These are phyloP conservation scores for Podaxis mareebaensis DNA, from an alignment of 768 basidiomycete genomes.

Conservation along the genomic window DNA sequence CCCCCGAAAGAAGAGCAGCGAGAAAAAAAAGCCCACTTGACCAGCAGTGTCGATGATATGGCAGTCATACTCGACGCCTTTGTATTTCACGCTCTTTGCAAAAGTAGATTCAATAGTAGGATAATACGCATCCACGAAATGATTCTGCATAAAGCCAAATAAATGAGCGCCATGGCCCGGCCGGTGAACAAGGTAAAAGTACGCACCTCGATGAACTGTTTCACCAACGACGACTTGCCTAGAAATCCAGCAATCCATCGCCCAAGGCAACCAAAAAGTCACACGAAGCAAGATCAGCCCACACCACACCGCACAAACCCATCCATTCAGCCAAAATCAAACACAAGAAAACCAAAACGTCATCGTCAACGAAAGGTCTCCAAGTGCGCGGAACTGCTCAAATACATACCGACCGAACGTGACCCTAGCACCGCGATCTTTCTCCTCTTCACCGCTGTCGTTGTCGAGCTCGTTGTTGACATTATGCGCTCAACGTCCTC, in stretches of 20 bases:
- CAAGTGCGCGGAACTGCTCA: background rate
- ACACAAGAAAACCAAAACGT: background rate
- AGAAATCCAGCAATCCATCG: conserved; percentile 15
- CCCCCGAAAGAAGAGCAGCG: background rate
- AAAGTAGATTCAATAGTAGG: conserved; percentile 93
- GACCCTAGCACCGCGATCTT: conserved; percentile 91
- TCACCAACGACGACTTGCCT: conserved; percentile 96
- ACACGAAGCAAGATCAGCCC: background rate
- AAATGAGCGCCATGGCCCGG: background rate
- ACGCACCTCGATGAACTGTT: conserved; percentile 84
- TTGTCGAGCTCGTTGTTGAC: conserved; percentile 7
- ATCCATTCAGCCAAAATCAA: background rate
- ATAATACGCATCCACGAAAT: conserved; percentile 91
- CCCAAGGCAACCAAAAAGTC: conserved; percentile 5
- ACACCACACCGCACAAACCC: background rate
- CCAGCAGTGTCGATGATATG: conserved; percentile 99
- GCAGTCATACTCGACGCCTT: conserved; percentile 90
- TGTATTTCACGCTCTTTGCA: conserved; percentile 82
- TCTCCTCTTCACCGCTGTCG: conserved; percentile 63
- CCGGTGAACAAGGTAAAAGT: background rate
- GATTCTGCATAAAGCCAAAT: conserved; percentile 41
- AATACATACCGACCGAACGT: conserved; percentile 79
- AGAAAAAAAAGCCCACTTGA: conserved; percentile 57
- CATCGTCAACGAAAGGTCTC: background rate
- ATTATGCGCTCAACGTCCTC: background rate